Percentiles rank a stretch among this genome's conserved stretches.
phyloP scores from a whole-genome alignment of 768 basidiomycete genomes.

The Boletus pseudo-olivaceus region DNA sequence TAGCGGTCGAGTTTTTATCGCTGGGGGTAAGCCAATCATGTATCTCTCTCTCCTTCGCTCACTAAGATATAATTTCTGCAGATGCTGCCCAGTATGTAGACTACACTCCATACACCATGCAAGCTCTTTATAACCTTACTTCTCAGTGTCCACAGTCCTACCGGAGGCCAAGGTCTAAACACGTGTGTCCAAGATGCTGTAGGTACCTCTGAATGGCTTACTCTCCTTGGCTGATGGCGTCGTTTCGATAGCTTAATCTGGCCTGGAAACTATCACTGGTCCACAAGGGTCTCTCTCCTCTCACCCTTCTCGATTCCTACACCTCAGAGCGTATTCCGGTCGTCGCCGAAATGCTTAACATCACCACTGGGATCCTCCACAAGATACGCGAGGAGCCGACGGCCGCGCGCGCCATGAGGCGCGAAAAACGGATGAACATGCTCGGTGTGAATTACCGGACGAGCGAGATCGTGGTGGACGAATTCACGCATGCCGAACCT shows the following conservation, averaged over 20 bases:
- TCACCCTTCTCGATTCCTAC: slow-evolving; percentile 39
- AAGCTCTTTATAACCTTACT: neutral
- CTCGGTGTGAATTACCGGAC: slow-evolving; percentile 36
- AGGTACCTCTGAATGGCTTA: slow-evolving; percentile 11
- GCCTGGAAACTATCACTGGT: slow-evolving; percentile 46
- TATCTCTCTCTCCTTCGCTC: neutral
- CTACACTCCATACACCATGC: neutral
- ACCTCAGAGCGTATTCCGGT: slow-evolving; percentile 44
- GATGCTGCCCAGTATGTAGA: slow-evolving; percentile 43
- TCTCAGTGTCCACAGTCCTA: slow-evolving; percentile 23
- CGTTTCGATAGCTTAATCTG: slow-evolving; percentile 35
- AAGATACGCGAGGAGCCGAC: neutral
- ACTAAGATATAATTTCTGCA: slow-evolving; percentile 14
- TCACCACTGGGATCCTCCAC: slow-evolving; percentile 31
- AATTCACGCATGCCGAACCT: slow-evolving; percentile 20
- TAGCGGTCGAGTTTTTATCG: slow-evolving; percentile 44
- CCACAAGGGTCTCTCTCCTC: slow-evolving; percentile 34
- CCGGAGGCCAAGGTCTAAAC: slow-evolving; percentile 34
- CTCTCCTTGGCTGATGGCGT: neutral
- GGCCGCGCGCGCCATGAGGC: neutral
- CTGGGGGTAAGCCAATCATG: slow-evolving; percentile 34
- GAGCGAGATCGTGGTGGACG: slow-evolving; percentile 37
- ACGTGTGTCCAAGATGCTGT: slow-evolving; percentile 39
- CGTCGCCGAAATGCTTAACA: slow-evolving; percentile 42
- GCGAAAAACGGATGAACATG: slow-evolving; percentile 14